Evolutionary conservation across 2,329 filamentous ascomycete genomes (phyloP).

Genomic region (Polychaeton citri): DNA sequence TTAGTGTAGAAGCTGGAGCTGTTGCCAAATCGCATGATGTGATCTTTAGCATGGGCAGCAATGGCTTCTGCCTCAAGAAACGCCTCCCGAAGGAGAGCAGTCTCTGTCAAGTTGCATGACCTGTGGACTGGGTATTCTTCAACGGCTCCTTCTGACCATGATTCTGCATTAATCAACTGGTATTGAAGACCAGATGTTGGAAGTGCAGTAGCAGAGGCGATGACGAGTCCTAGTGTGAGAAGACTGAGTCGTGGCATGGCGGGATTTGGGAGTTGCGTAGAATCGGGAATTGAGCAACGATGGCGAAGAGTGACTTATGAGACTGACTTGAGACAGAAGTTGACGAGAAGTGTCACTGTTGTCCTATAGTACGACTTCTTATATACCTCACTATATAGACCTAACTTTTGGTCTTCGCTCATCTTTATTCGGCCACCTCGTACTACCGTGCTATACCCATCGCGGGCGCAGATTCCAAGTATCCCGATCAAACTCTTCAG

Average conservation of each 20-base stretch:
- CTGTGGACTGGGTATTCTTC: conserved; percentile 41
- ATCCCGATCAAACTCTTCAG: too few relatives aligned
- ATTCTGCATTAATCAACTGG: not conserved
- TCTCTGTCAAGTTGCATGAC: conserved; percentile 53
- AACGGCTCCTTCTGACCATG: not conserved
- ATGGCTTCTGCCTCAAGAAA: conserved; percentile 46
- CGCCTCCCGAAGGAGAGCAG: conserved; percentile 40
- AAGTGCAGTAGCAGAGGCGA: not conserved
- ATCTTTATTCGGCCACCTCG: not conserved
- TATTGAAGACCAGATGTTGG: not conserved
- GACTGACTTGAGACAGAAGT: too few relatives aligned
- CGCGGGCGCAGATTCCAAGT: not conserved
- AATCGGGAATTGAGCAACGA: too few relatives aligned
- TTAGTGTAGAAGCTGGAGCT: conserved; percentile 47
- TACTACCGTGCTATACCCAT: not conserved
- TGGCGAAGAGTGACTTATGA: too few relatives aligned
- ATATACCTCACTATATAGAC: not conserved
- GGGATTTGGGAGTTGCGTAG: too few relatives aligned
- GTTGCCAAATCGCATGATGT: conserved; percentile 45
- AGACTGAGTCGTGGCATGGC: too few relatives aligned
- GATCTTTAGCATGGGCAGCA: conserved; percentile 48
- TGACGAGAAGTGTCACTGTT: too few relatives aligned
- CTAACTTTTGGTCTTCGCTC: not conserved
- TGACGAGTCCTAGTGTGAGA: too few relatives aligned
- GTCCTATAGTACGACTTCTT: too few relatives aligned